phyloP scores from a whole-genome alignment of 1,139 yeast species.

The Casaregolazyma lundiana region DNA sequence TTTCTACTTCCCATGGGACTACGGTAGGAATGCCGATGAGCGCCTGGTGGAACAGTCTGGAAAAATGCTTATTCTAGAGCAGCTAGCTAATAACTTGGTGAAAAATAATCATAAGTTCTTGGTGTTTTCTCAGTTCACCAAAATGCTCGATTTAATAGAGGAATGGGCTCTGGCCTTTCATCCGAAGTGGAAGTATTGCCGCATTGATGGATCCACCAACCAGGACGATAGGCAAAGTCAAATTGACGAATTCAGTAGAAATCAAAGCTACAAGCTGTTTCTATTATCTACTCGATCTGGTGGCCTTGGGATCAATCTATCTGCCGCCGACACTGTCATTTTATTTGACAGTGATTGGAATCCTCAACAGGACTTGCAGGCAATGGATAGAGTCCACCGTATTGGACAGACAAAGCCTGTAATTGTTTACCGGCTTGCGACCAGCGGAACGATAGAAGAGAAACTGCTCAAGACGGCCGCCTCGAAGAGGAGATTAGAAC shows the following conservation, averaged over 20 bases:
- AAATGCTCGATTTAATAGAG: slow-evolving; percentile 66
- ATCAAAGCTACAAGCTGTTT: slow-evolving; percentile 45
- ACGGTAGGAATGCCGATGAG: slow-evolving; percentile 33
- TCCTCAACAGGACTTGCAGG: slow-evolving; percentile 94
- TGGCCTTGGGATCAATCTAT: slow-evolving; percentile 84
- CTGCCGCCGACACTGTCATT: slow-evolving; percentile 85
- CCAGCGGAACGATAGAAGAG: slow-evolving; percentile 78
- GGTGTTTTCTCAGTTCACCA: slow-evolving; percentile 80
- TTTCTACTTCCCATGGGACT: slow-evolving; percentile 72
- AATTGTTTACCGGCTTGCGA: slow-evolving; percentile 68
- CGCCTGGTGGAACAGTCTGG: slow-evolving; percentile 53
- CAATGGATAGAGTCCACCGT: slow-evolving; percentile 92
- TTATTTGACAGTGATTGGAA: slow-evolving; percentile 95
- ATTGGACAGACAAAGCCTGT: slow-evolving; percentile 88
- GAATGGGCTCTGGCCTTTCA: slow-evolving; percentile 55
- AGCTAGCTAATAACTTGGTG: slow-evolving; percentile 50
- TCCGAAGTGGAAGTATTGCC: slow-evolving; percentile 44
- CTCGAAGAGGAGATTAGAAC: slow-evolving; percentile 73
- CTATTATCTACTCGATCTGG: slow-evolving; percentile 89
- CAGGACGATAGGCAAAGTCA: slow-evolving; percentile 63
- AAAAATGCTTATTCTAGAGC: slow-evolving; percentile 65
- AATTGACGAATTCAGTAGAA: slow-evolving; percentile 49
- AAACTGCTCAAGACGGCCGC: slow-evolving; percentile 71
- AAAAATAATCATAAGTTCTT: slow-evolving; percentile 58
- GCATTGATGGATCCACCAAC: slow-evolving; percentile 73